phyloP scores from a whole-genome alignment of 495 filamentous ascomycete species.

The Aspergillus egyptiacus region DNA sequence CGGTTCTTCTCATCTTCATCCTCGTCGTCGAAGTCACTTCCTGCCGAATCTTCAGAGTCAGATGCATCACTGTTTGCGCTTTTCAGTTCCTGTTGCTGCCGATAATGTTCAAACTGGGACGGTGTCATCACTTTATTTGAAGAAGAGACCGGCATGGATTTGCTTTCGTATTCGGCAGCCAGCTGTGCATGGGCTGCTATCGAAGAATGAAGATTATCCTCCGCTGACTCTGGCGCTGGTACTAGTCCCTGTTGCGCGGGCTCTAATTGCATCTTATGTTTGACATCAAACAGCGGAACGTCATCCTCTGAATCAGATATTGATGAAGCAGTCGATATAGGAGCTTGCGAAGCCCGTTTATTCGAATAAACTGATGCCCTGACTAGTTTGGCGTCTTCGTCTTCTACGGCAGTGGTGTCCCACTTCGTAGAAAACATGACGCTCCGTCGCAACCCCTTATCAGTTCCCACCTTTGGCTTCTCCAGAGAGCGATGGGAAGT shows the following conservation, averaged over 20 bases:
- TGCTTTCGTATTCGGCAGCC: conserved; percentile 43
- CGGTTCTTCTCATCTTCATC: conserved; percentile 73
- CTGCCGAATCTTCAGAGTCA: conserved; percentile 44
- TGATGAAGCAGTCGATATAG: conserved; percentile 21
- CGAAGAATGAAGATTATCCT: conserved; percentile 43
- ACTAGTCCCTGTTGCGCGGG: conserved; percentile 12
- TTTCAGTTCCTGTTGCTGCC: conserved; percentile 67
- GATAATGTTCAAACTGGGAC: conserved; percentile 79
- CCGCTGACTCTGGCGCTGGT: conserved; percentile 26
- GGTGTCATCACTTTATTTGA: conserved; percentile 81
- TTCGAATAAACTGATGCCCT: conserved; percentile 50
- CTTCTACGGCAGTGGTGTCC: conserved; percentile 46
- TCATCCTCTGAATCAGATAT: conserved; percentile 32
- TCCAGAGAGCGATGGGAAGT: conserved; percentile 37
- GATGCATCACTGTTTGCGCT: conserved; percentile 45
- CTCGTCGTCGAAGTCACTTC: conserved; percentile 69
- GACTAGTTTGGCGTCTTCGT: conserved; percentile 64
- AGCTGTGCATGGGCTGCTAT: conserved; percentile 53
- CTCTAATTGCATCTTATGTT: conserved; percentile 14
- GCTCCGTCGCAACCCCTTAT: conserved; percentile 43
- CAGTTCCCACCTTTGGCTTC: conserved; percentile 25
- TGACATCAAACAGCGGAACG: conserved; percentile 43
- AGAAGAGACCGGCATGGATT: conserved; percentile 35
- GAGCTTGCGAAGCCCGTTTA: conserved; percentile 31
- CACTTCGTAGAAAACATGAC: conserved; percentile 40